phyloP scores from a whole-genome alignment of 176 grass and related monocot genomes.

The Rhipidocladum racemiflorum region DNA sequence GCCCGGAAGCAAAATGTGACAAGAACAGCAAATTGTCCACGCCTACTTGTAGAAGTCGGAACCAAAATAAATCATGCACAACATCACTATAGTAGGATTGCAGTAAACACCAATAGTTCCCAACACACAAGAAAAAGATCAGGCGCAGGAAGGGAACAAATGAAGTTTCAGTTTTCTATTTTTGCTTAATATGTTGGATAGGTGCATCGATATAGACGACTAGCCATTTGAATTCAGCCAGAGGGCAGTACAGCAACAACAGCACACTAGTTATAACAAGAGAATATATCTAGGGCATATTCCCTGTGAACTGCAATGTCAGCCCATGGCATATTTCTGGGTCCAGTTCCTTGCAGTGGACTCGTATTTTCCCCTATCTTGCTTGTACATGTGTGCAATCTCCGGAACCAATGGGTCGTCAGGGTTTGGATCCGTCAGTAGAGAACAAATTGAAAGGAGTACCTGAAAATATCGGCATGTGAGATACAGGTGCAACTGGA shows the following conservation, averaged over 20 bases:
- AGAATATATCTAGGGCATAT: neutral
- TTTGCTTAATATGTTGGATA: neutral
- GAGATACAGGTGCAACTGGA: neutral
- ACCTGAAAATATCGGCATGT: conserved; percentile 29
- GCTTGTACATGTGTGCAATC: conserved; percentile 57
- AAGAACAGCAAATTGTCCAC: neutral
- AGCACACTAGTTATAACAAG: neutral
- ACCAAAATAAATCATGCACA: neutral
- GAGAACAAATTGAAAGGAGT: conserved; percentile 57
- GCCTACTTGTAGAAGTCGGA: neutral
- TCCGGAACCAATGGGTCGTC: conserved; percentile 52
- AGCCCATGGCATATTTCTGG: conserved; percentile 58
- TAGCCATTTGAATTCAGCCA: neutral
- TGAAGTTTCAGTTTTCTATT: neutral
- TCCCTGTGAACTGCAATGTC: neutral
- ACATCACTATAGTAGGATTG: neutral
- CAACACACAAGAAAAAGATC: neutral
- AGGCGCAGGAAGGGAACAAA: neutral
- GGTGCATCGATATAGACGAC: conserved; percentile 7
- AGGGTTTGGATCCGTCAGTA: conserved; percentile 48
- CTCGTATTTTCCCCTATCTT: conserved; percentile 42
- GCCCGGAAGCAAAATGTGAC: too few species aligned
- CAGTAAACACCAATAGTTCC: neutral
- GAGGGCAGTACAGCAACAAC: neutral
- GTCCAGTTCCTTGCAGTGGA: conserved; percentile 52